Percentiles rank a stretch among this genome's conserved stretches.
phyloP scores from a whole-genome alignment of 306 rosid genomes.

The Clitoria ternatea region DNA sequence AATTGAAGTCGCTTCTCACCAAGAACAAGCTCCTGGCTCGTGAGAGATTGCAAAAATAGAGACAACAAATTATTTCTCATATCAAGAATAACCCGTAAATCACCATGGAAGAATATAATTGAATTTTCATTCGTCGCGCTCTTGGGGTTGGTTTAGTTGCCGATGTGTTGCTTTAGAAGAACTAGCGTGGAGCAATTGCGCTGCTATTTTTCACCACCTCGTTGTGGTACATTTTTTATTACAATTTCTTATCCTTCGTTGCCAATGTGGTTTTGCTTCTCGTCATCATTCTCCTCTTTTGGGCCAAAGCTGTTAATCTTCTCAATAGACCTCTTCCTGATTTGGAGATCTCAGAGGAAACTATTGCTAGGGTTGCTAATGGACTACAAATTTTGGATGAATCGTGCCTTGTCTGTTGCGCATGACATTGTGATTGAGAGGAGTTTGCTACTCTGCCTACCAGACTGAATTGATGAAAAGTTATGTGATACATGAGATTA shows the following conservation, averaged over 20 bases:
- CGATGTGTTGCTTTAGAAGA: slow-evolving; percentile 87
- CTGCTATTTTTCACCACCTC: slow-evolving; percentile 55
- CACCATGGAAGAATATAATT: slow-evolving; percentile 75
- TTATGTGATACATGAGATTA: slow-evolving; percentile 41
- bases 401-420: slow-evolving; percentile 58
- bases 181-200: slow-evolving; percentile 59
- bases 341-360: slow-evolving; percentile 79
- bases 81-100: slow-evolving; percentile 48
- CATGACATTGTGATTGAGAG: slow-evolving; percentile 73
- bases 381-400: slow-evolving; percentile 61
- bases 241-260: slow-evolving; percentile 74
- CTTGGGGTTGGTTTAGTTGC: slow-evolving; percentile 88
- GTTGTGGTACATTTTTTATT: slow-evolving; percentile 79
- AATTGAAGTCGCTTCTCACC: no score
- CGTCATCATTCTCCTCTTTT: slow-evolving; percentile 73
- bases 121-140: slow-evolving; percentile 59
- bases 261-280: slow-evolving; percentile 88
- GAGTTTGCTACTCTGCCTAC: slow-evolving; percentile 61
- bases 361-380: slow-evolving; percentile 54
- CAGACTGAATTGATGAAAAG: slow-evolving; percentile 62
- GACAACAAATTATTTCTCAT: no score
- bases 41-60: no score
- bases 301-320: slow-evolving; percentile 97
- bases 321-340: slow-evolving; percentile 98
- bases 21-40: no score